These are phyloP conservation scores for Collybiopsis luxurians DNA, from an alignment of 768 basidiomycete species.

Conservation along the genomic window DNA sequence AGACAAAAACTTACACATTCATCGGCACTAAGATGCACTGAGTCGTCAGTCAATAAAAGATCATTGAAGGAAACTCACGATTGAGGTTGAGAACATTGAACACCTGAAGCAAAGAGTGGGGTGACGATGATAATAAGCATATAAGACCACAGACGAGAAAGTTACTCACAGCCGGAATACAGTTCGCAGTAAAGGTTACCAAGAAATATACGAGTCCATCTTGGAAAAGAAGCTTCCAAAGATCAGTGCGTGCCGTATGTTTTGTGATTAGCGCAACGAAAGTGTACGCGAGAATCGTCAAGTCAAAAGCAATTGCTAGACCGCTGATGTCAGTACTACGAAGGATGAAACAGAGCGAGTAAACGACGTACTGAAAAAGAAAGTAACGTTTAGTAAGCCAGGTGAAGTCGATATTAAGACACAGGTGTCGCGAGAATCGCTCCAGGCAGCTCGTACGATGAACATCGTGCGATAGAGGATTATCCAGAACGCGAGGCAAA, in stretches of 20 bases:
- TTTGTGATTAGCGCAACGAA: constrained; percentile 49
- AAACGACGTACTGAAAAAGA: constrained; percentile 63
- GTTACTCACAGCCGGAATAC: constrained; percentile 58
- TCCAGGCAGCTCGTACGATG: constrained; percentile 58
- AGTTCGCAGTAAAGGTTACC: constrained; percentile 62
- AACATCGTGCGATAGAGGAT: constrained; percentile 71
- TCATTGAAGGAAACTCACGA: constrained; percentile 32
- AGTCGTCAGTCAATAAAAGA: constrained; percentile 5
- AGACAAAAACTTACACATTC: constrained; percentile 50
- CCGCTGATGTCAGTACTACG: background rate
- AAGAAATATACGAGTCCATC: constrained; percentile 73
- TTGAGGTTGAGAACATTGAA: constrained; percentile 60
- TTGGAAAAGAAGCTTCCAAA: constrained; percentile 72
- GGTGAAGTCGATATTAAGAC: constrained; percentile 52
- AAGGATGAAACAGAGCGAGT: background rate
- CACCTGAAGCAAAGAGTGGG: constrained; percentile 32
- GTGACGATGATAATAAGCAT: background rate
- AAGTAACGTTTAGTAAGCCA: constrained; percentile 57
- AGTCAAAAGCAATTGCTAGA: constrained; percentile 68
- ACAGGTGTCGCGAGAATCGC: constrained; percentile 37
- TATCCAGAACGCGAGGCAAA: constrained; percentile 64
- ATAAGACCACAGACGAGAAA: constrained; percentile 5
- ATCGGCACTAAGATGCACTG: constrained; percentile 41
- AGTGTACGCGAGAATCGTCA: constrained; percentile 56
- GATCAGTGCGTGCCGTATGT: constrained; percentile 51